Evolutionary conservation across 805 yeast genomes (phyloP).

Genomic region (Saccharomycopsis microspora): DNA sequence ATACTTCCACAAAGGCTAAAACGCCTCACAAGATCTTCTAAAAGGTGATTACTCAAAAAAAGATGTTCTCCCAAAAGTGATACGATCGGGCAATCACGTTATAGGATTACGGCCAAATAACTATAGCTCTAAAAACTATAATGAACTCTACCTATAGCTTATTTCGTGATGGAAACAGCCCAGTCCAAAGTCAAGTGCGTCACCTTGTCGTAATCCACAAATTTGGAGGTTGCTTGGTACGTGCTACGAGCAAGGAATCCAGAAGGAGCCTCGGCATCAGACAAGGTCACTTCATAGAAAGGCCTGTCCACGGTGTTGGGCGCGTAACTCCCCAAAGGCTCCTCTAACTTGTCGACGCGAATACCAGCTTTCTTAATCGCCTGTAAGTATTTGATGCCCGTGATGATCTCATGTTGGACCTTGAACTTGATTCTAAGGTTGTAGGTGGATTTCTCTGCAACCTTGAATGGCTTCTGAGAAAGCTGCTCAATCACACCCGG

Average conservation of each 20-base stretch:
- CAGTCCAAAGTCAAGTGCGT: slow-evolving; percentile 70
- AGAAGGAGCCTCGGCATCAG: slow-evolving; percentile 80
- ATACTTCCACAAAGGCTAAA: no score
- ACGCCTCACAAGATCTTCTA: no score
- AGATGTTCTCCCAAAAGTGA: no score
- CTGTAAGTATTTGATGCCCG: slow-evolving; percentile 82
- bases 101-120: no score
- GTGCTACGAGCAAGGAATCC: slow-evolving; percentile 84
- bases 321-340: slow-evolving; percentile 83
- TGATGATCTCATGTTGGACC: slow-evolving; percentile 82
- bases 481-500: slow-evolving; percentile 43
- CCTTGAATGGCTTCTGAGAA: slow-evolving; percentile 55
- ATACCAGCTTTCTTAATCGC: slow-evolving; percentile 80
- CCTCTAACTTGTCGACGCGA: slow-evolving; percentile 75
- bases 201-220: slow-evolving; percentile 76
- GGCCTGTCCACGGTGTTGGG: slow-evolving; percentile 80
- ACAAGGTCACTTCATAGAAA: slow-evolving; percentile 49
- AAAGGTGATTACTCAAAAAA: no score
- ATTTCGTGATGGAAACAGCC: slow-evolving; percentile 72
- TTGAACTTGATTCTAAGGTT: slow-evolving; percentile 65
- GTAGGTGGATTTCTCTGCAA: slow-evolving; percentile 71
- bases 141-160: not conserved
- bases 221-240: slow-evolving; percentile 71
- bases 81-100: no score
- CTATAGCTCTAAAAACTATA: no score